phyloP scores from a whole-genome alignment of 2,329 filamentous ascomycete species.

The Lanzia echinophila region DNA sequence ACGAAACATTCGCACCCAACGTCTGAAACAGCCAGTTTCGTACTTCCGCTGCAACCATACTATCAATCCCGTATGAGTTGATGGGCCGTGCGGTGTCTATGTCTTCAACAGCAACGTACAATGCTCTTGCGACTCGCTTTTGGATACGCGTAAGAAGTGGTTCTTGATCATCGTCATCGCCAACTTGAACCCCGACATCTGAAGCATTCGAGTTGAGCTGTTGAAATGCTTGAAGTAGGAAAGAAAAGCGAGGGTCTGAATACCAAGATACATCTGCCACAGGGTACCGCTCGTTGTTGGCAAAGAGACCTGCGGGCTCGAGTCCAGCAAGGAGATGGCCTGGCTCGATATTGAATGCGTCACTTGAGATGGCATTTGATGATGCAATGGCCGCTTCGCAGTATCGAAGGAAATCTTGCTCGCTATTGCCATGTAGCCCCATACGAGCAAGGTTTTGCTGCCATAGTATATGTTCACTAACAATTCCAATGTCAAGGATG shows the following conservation, averaged over 20 bases:
- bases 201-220: neutral
- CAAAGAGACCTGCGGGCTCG: neutral
- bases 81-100: constrained; percentile 37
- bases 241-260: neutral
- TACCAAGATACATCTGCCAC: neutral
- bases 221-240: neutral
- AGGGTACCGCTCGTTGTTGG: neutral
- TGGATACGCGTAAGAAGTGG: constrained; percentile 34
- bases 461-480: constrained; percentile 25
- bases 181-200: neutral
- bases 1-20: constrained; percentile 33
- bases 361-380: constrained; percentile 3
- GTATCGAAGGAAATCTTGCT: constrained; percentile 12
- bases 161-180: neutral
- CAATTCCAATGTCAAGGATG: constrained; percentile 32
- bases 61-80: constrained; percentile 36
- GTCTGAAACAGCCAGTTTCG: constrained; percentile 33
- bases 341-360: neutral
- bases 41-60: constrained; percentile 21
- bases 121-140: constrained; percentile 38
- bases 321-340: neutral
- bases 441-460: constrained; percentile 4
- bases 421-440: constrained; percentile 12
- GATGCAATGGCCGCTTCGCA: constrained; percentile 12
- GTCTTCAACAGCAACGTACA: constrained; percentile 41